phyloP scores from a whole-genome alignment of 805 yeast species.

The Pichia nakasei region DNA sequence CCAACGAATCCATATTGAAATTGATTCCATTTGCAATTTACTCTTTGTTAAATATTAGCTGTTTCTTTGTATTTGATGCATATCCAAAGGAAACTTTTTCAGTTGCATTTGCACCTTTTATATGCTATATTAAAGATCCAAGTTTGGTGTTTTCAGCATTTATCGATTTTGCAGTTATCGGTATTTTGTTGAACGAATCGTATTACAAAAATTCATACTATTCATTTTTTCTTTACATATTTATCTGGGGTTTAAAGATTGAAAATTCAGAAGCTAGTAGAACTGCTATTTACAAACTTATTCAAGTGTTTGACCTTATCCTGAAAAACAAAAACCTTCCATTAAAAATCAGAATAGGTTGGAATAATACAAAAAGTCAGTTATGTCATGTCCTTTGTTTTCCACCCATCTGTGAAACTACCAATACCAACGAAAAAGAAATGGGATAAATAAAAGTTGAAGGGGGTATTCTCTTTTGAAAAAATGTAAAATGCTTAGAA shows the following conservation, averaged over 20 bases:
- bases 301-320: slow-evolving; percentile 16
- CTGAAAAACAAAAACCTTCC: not conserved
- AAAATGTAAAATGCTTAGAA: no score
- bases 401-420: not conserved
- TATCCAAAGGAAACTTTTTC: slow-evolving; percentile 27
- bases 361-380: not conserved
- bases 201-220: slow-evolving; percentile 18
- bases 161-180: slow-evolving; percentile 29
- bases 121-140: slow-evolving; percentile 31
- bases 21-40: slow-evolving; percentile 33
- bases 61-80: slow-evolving; percentile 26
- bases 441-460: no score
- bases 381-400: not conserved
- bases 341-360: not conserved
- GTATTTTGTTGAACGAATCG: slow-evolving; percentile 24
- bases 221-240: slow-evolving; percentile 27
- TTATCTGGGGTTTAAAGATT: slow-evolving; percentile 31
- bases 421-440: not conserved
- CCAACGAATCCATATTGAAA: slow-evolving; percentile 27
- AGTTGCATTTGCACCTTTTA: slow-evolving; percentile 28
- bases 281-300: slow-evolving; percentile 20
- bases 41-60: slow-evolving; percentile 31
- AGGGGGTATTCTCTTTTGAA: no score
- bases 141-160: slow-evolving; percentile 30
- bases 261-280: slow-evolving; percentile 31